Conservation (phyloP, 2,329 filamentous ascomycete genomes). For the Hypoxylon sp. region DNA sequence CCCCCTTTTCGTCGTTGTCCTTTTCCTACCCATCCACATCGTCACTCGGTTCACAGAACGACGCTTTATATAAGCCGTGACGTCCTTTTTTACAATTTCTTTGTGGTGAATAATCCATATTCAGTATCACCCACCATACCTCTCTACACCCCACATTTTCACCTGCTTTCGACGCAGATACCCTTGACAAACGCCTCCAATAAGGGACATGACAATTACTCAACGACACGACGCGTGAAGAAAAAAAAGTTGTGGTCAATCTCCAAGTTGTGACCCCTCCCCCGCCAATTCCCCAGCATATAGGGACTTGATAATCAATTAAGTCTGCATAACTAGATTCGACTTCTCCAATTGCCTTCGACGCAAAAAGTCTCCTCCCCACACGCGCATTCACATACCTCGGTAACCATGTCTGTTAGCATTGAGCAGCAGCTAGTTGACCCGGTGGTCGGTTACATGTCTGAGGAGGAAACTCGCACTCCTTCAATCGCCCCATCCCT, state of each 20-base stretch:
- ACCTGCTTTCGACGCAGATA: slow-evolving; percentile 24
- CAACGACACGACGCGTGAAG: slow-evolving; percentile 34
- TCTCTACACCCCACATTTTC: slow-evolving; percentile 27
- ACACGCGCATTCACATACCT: slow-evolving; percentile 11
- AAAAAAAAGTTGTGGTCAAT: slow-evolving; percentile 5
- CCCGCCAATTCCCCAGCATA: slow-evolving; percentile 23
- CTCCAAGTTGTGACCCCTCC: slow-evolving; percentile 28
- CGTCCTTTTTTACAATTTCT: slow-evolving; percentile 10
- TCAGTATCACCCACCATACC: slow-evolving; percentile 15
- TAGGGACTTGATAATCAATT: slow-evolving; percentile 8
- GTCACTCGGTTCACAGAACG: neutral
- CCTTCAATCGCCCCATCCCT: slow-evolving; percentile 73
- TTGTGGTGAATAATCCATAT: slow-evolving; percentile 23
- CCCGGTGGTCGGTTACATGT: slow-evolving; percentile 60
- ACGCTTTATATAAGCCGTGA: slow-evolving; percentile 16
- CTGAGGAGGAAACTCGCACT: slow-evolving; percentile 59
- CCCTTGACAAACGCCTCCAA: slow-evolving; percentile 22
- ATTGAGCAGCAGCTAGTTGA: slow-evolving; percentile 60
- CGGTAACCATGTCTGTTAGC: slow-evolving; percentile 54
- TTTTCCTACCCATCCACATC: neutral
- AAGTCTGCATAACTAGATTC: slow-evolving; percentile 20
- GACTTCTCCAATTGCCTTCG: slow-evolving; percentile 11
- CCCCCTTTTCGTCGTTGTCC: slow-evolving; percentile 7
- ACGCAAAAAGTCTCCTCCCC: slow-evolving; percentile 3
- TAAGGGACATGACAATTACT: slow-evolving; percentile 22